Percentiles rank a stretch among this genome's conserved stretches.
Conservation (phyloP, 2,329 filamentous ascomycete genomes). For the Waltergamsia citrina region DNA sequence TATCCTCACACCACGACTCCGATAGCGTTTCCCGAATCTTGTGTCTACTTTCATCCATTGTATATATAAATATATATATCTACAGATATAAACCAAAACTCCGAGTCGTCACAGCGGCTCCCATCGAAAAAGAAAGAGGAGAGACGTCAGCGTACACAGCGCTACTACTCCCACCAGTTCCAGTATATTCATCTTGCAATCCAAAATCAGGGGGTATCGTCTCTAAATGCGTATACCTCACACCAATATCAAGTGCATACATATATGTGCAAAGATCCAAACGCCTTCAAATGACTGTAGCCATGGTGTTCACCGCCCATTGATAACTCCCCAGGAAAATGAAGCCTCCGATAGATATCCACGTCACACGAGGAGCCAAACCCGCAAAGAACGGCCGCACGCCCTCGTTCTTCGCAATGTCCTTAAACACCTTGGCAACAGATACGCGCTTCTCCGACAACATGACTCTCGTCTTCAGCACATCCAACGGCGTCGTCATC, state of each 20-base stretch:
- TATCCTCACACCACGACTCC: not conserved
- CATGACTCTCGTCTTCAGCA: conserved; percentile 96
- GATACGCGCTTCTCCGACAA: conserved; percentile 61
- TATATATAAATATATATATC: not conserved
- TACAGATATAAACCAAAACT: not conserved
- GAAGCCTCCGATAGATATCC: conserved; percentile 91
- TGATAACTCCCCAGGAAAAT: conserved; percentile 94
- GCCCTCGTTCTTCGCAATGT: conserved; percentile 57
- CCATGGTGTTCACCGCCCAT: conserved; percentile 70
- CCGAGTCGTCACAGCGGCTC: too few species aligned
- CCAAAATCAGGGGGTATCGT: not conserved
- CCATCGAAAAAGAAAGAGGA: too few species aligned
- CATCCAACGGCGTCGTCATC: conserved; percentile 86
- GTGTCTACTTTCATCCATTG: not conserved
- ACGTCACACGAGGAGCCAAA: conserved; percentile 74
- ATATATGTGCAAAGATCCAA: not conserved
- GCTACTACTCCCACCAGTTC: too few species aligned
- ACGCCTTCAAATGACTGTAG: conserved; percentile 1
- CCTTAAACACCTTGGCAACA: conserved; percentile 47
- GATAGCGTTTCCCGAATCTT: too few species aligned
- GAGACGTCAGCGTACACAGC: too few species aligned
- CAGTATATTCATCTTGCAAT: too few species aligned
- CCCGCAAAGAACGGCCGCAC: conserved; percentile 64
- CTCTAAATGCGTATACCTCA: not conserved
- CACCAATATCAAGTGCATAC: not conserved